phyloP scores from a whole-genome alignment of 2,329 filamentous ascomycete genomes.

The Piedraia hortae region DNA sequence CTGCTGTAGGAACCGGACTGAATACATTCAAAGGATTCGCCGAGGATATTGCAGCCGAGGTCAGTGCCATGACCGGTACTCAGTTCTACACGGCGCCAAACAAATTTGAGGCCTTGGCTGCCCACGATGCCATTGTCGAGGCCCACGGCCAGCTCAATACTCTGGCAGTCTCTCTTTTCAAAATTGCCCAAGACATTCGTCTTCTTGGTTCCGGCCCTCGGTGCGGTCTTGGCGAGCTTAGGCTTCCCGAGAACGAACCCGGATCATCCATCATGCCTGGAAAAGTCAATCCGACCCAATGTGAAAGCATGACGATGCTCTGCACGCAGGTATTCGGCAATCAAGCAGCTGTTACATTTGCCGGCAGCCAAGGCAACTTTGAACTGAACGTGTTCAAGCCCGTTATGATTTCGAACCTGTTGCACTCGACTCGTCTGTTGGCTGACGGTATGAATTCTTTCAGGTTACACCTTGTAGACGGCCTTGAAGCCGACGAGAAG shows the following conservation, averaged over 20 bases:
- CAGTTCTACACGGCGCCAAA: conserved; percentile 91
- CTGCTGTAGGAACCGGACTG: conserved; percentile 85
- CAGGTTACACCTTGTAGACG: conserved; percentile 71
- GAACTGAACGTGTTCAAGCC: conserved; percentile 99
- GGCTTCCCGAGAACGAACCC: conserved; percentile 90
- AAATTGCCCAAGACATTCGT: conserved; percentile 93
- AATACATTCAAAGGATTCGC: conserved; percentile 95
- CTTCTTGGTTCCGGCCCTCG: conserved; percentile 90
- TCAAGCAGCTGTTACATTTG: conserved; percentile 74
- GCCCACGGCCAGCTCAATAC: conserved; percentile 86
- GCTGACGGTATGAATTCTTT: conserved; percentile 86
- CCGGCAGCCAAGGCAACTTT: conserved; percentile 93
- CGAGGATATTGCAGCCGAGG: conserved; percentile 72
- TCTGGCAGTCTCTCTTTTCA: conserved; percentile 69
- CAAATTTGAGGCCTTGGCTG: conserved; percentile 93
- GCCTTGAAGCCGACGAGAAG: conserved; percentile 77
- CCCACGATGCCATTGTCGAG: conserved; percentile 88
- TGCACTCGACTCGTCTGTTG: conserved; percentile 73
- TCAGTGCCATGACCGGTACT: conserved; percentile 74
- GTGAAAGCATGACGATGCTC: conserved; percentile 91
- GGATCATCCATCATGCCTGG: conserved; percentile 97
- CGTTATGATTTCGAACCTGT: conserved; percentile 75
- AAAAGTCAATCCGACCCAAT: conserved; percentile 98
- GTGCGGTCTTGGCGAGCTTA: conserved; percentile 80
- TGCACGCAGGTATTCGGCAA: conserved; percentile 97